phyloP scores from a whole-genome alignment of 2,329 filamentous ascomycete species.

The Metarhizium robertsii region DNA sequence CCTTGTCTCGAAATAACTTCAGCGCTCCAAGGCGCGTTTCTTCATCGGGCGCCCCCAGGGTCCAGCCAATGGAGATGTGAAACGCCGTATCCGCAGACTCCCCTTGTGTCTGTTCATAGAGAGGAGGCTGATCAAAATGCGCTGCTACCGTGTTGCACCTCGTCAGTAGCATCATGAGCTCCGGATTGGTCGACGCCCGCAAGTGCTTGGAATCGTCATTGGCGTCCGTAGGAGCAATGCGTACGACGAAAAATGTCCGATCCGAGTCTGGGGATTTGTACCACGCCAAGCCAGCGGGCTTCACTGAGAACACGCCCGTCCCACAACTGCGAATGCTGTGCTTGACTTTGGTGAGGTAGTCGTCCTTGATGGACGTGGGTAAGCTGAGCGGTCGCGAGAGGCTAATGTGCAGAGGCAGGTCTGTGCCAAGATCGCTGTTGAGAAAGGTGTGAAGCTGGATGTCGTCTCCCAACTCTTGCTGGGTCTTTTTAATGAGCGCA shows the following conservation, averaged over 20 bases:
- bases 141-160: slow-evolving; percentile 56
- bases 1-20: slow-evolving; percentile 13
- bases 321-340: slow-evolving; percentile 24
- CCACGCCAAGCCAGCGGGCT: slow-evolving; percentile 33
- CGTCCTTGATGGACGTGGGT: slow-evolving; percentile 58
- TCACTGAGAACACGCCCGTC: slow-evolving; percentile 27
- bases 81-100: slow-evolving; percentile 42
- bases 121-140: slow-evolving; percentile 53
- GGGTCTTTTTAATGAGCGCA: slow-evolving; percentile 29
- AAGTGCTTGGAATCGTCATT: neutral
- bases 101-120: slow-evolving; percentile 46
- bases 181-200: slow-evolving; percentile 29
- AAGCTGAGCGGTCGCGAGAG: slow-evolving; percentile 76
- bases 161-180: slow-evolving; percentile 52
- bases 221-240: slow-evolving; percentile 30
- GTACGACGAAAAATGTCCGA: slow-evolving; percentile 79
- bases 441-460: slow-evolving; percentile 58
- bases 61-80: slow-evolving; percentile 88
- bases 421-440: slow-evolving; percentile 65
- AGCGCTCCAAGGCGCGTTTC: slow-evolving; percentile 22
- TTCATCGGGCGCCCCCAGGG: slow-evolving; percentile 42
- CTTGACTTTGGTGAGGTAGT: slow-evolving; percentile 51
- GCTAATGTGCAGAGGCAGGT: slow-evolving; percentile 80
- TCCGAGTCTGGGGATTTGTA: slow-evolving; percentile 45
- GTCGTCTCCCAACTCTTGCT: slow-evolving; percentile 19